These are phyloP conservation scores for Inosperma sp. DNA, from an alignment of 768 basidiomycete species.

Conservation along the genomic window DNA sequence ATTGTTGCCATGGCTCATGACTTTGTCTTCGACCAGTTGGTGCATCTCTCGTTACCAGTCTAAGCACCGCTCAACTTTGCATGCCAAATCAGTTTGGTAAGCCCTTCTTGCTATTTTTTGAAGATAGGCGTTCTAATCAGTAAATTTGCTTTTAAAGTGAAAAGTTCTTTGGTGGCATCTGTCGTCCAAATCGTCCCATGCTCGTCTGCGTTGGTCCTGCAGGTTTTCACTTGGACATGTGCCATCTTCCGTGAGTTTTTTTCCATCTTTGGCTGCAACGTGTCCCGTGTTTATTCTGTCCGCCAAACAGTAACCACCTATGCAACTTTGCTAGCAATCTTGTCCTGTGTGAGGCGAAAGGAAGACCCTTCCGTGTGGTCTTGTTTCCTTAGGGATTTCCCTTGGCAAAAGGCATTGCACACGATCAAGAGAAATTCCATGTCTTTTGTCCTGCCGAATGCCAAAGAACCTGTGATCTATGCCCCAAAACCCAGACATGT, in stretches of 20 bases:
- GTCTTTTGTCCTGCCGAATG: conserved; percentile 32
- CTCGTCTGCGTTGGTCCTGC: conserved; percentile 48
- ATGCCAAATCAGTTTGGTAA: conserved; percentile 10
- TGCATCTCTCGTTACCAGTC: conserved; percentile 21
- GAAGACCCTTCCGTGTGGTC: conserved; percentile 51
- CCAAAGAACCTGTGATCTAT: conserved; percentile 37
- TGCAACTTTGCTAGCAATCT: conserved; percentile 44
- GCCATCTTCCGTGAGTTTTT: conserved; percentile 26
- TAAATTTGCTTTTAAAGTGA: background rate
- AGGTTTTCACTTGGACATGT: conserved; percentile 58
- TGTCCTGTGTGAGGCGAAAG: conserved; percentile 35
- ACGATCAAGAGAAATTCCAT: conserved; percentile 32
- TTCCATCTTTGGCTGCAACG: background rate
- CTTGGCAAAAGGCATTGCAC: conserved; percentile 25
- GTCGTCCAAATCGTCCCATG: conserved; percentile 33
- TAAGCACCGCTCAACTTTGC: conserved; percentile 18
- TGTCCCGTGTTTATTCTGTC: background rate
- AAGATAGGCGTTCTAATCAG: background rate
- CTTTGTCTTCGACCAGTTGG: conserved; percentile 16
- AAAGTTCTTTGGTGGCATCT: background rate
- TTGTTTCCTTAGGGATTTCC: conserved; percentile 43
- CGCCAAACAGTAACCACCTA: conserved; percentile 51
- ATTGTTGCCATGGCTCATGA: background rate
- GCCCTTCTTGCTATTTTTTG: background rate
- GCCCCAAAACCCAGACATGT: conserved; percentile 42